Evolutionary conservation across 495 filamentous ascomycete genomes (phyloP), one percentile per base, ranked within the genome.

Genomic region (Haplographium delicatum): DNA sequence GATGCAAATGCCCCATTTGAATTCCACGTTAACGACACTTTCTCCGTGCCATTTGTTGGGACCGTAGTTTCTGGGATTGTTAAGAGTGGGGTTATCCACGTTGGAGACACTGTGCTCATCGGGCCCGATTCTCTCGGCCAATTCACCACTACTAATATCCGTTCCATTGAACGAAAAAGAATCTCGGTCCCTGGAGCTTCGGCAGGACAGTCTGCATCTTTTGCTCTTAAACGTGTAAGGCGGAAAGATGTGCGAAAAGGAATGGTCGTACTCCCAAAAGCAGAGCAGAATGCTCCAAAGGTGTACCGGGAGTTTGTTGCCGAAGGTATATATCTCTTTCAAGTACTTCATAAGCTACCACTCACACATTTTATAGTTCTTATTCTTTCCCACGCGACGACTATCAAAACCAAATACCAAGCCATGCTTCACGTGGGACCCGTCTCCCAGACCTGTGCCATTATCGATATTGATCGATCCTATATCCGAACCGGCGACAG

Each of bases 361-460:
- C 18, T 26, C n/a, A 18, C 4, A 23, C 10, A 5, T 15, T 11
- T 10, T 9, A n/a, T 42, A 89, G 93, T 97, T 3, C 77, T 98
- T 5, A 98, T 98, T 53, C 75, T 98, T 6, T 90, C 85, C 3
- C 93, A 98, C 63, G 93, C 93, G 1, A 98, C 93, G n/a, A 98
- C 93, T 38, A 98, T 98, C 67, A 93, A 94, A 64, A 89, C 88
- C 5, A 91, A 91, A 60, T 98, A 98, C 62, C 93, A 98, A 66
- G 94, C 93, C 4, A 98, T 98, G 93, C 77, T 98, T 18, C 93
- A 98, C 60, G 93, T 98, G 16, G 93, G 93, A 6, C 88, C 93
- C 1, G 87, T 98, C 44, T 89, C 84, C 48, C 93, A 98, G 68
- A 98, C 93, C 0, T 97, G 94, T 57, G 83, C 89, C 5, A 96